These are phyloP conservation scores for Hypoxylon sp. DNA, from an alignment of 2,329 filamentous ascomycete species.

Conservation along the genomic window DNA sequence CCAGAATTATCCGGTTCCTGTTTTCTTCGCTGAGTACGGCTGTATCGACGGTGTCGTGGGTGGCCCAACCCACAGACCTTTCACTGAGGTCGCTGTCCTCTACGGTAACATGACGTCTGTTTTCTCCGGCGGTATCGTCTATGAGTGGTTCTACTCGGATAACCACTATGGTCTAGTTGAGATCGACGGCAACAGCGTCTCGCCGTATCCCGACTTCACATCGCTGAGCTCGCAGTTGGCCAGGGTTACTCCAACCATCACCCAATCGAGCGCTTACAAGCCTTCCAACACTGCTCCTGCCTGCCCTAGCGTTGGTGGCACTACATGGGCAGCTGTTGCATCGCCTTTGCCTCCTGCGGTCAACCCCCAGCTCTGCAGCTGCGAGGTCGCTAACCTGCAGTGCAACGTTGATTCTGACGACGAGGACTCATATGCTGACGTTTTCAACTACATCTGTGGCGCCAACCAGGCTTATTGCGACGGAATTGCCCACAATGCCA, in stretches of 20 bases:
- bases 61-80: conserved; percentile 77
- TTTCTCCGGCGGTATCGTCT: conserved; percentile 97
- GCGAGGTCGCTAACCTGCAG: conserved; percentile 82
- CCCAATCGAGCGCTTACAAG: conserved; percentile 77
- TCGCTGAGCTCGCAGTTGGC: conserved; percentile 79
- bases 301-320: conserved; percentile 76
- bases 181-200: conserved; percentile 71
- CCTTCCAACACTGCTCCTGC: conserved; percentile 78
- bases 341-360: conserved; percentile 84
- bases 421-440: conserved; percentile 71
- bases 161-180: conserved; percentile 90
- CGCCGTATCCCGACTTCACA: conserved; percentile 80
- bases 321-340: conserved; percentile 77
- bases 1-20: conserved; percentile 87
- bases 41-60: conserved; percentile 77
- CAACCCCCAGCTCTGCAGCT: conserved; percentile 83
- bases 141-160: conserved; percentile 95
- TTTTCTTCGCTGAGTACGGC: conserved; percentile 99
- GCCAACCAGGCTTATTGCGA: conserved; percentile 68
- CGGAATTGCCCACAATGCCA: conserved; percentile 78
- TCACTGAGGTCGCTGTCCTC: conserved; percentile 86
- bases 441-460: conserved; percentile 84
- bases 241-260: conserved; percentile 75
- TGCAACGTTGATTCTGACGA: conserved; percentile 76
- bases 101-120: conserved; percentile 87